These are phyloP conservation scores for Coniochaeta sp. DNA, from an alignment of 2,329 filamentous ascomycete genomes.

Conservation along the genomic window DNA sequence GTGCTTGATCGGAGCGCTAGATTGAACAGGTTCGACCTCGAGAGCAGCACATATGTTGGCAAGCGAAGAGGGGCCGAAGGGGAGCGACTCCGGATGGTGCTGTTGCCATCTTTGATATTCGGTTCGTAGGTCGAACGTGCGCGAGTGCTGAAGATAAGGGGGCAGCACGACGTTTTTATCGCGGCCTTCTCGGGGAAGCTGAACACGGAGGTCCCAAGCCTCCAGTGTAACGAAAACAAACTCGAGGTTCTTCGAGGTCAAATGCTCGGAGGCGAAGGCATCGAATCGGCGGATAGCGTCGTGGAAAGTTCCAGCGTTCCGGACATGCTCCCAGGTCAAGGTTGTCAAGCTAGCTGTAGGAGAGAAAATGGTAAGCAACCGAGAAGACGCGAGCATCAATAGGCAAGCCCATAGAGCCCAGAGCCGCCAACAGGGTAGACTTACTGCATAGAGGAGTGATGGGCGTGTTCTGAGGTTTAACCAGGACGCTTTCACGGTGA, in stretches of 20 bases:
- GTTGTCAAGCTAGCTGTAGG: slow-evolving; percentile 85
- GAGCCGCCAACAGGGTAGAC: slow-evolving; percentile 30
- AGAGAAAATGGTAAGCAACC: slow-evolving; percentile 8
- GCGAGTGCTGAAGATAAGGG: slow-evolving; percentile 93
- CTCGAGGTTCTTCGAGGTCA: slow-evolving; percentile 84
- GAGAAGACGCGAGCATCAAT: slow-evolving; percentile 7
- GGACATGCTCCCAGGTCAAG: slow-evolving; percentile 97
- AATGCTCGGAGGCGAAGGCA: slow-evolving; percentile 83
- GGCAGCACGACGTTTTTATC: slow-evolving; percentile 97
- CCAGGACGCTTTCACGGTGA: slow-evolving; percentile 89
- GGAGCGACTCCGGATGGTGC: slow-evolving; percentile 93
- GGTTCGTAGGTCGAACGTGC: slow-evolving; percentile 91
- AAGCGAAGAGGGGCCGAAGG: slow-evolving; percentile 90
- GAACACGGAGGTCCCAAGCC: slow-evolving; percentile 95
- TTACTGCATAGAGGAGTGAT: slow-evolving; percentile 98
- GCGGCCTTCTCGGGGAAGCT: slow-evolving; percentile 92
- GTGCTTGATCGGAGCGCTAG: slow-evolving; percentile 96
- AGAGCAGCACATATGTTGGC: slow-evolving; percentile 97
- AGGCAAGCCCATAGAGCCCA: slow-evolving; percentile 4
- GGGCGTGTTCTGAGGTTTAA: slow-evolving; percentile 97
- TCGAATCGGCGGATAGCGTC: slow-evolving; percentile 96
- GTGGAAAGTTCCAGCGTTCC: slow-evolving; percentile 92
- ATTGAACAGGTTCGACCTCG: slow-evolving; percentile 95
- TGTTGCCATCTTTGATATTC: slow-evolving; percentile 99
- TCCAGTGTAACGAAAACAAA: slow-evolving; percentile 98